Percentiles rank a stretch among this genome's conserved stretches.
phyloP scores from a whole-genome alignment of 2,329 filamentous ascomycete genomes.

The Neospermospora avenae region DNA sequence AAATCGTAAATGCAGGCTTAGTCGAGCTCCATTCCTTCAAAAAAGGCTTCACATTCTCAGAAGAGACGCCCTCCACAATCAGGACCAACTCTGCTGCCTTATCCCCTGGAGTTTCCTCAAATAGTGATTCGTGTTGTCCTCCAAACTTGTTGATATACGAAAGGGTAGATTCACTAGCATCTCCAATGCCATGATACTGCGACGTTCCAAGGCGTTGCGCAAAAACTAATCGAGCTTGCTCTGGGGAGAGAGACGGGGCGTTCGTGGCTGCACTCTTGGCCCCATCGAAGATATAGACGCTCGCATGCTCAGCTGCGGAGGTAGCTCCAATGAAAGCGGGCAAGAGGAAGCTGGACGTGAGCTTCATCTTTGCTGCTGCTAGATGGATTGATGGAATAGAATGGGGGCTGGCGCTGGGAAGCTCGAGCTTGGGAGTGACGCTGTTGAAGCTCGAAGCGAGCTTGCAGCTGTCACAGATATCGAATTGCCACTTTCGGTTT shows the following conservation, averaged over 20 bases:
- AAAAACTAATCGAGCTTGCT: conserved; percentile 52
- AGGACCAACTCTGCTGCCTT: conserved; percentile 52
- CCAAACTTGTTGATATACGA: conserved; percentile 59
- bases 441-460: conserved; percentile 8
- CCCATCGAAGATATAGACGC: conserved; percentile 49
- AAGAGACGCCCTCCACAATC: conserved; percentile 54
- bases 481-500: not conserved
- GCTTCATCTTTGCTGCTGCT: conserved; percentile 38
- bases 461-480: not conserved
- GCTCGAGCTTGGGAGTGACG: conserved; percentile 22
- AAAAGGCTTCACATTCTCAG: conserved; percentile 41
- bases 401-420: conserved; percentile 19
- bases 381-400: conserved; percentile 6
- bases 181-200: conserved; percentile 44
- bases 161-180: conserved; percentile 41
- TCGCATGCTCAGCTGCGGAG: conserved; percentile 39
- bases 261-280: conserved; percentile 40
- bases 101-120: conserved; percentile 38
- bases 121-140: conserved; percentile 48
- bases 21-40: conserved; percentile 41
- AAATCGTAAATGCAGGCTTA: conserved; percentile 48
- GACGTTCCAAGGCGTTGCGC: conserved; percentile 52
- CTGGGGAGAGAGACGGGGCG: conserved; percentile 45
- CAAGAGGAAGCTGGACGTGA: conserved; percentile 39
- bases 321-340: conserved; percentile 38